Base-by-base conservation (phyloP, 2,329 filamentous ascomycete genomes). In the Cladophialophora psammophila region DNA sequence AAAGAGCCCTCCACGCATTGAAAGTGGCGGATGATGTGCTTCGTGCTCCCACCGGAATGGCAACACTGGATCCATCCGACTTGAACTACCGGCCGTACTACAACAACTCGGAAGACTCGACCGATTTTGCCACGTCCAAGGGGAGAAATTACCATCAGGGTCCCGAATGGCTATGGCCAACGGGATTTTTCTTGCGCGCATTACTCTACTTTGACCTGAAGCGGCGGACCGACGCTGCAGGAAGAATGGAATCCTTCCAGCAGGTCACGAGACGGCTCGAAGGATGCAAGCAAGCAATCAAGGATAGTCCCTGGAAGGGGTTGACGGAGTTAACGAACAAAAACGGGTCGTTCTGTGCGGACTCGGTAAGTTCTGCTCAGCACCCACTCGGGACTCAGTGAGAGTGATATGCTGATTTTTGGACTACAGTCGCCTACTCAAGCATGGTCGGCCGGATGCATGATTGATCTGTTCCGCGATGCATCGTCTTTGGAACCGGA, bases 91-190 rank as follows among this genome's bases (percentile, higher is more conserved):
- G 92, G 2, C 94, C 94, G 0, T 92, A 95, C 82, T 99, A 99
- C 82, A 89, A 90, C 83, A 99, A 99, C 81, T 91, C 90, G 72
- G 94, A 98, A 75, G 95, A 99, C 79, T 94, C 90, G 67, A 88
- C 87, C 12, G 92, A 98, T 78, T 98, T 97, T 75, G 87, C 92
- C 10, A 98, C 94, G 0, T 89, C 91, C 73, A 98, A 98, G 80
- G 95, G 95, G 58, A 87, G 95, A 64, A 99, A 98, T 80, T 99
- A 99, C 80, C 95, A 99, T 79, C 94, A 98, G 78, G 95, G 95
- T 4, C 96, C 95, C 0, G 95, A 99, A 78, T 99, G 95, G 95
- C 82, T 97, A 31, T 99, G 95, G 95, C 96, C 94, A 0, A 94
- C 93, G 0, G 95, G 95, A 4, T 99, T 93, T 83, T 99, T 97